phyloP scores from a whole-genome alignment of 2,329 filamentous ascomycete genomes.

The Ophidiomyces ophidiicola region DNA sequence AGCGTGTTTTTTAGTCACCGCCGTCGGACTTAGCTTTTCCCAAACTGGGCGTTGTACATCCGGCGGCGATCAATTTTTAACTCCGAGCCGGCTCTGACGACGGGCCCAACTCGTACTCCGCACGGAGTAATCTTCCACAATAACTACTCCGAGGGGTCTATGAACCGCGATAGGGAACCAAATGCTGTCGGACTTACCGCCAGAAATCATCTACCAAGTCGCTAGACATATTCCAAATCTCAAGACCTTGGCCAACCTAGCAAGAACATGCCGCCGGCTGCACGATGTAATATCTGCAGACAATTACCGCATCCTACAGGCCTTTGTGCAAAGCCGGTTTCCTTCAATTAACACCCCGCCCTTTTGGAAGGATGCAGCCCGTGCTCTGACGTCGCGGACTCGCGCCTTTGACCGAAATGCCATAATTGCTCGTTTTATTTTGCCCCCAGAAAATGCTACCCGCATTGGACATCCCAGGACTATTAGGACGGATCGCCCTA shows the following conservation, averaged over 20 bases:
- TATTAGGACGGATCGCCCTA: slow-evolving; percentile 38
- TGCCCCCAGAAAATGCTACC: slow-evolving; percentile 33
- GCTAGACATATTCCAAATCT: slow-evolving; percentile 35
- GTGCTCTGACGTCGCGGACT: slow-evolving; percentile 44
- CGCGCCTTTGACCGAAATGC: slow-evolving; percentile 47
- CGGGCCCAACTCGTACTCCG: no score
- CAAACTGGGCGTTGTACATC: no score
- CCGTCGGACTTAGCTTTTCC: no score
- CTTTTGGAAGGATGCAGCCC: slow-evolving; percentile 40
- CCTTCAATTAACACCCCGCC: slow-evolving; percentile 33
- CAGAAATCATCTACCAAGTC: slow-evolving; percentile 35
- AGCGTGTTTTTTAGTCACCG: no score
- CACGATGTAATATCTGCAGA: slow-evolving; percentile 36
- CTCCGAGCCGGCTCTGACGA: no score
- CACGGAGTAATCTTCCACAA: no score
- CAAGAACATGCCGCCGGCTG: slow-evolving; percentile 36
- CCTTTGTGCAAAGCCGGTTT: slow-evolving; percentile 39
- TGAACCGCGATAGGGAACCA: no score
- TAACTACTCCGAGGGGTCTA: no score
- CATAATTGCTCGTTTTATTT: slow-evolving; percentile 43
- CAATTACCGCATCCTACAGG: slow-evolving; percentile 37
- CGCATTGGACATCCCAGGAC: slow-evolving; percentile 25
- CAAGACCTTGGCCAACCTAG: slow-evolving; percentile 34
- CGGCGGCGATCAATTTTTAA: no score
- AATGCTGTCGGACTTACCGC: slow-evolving; percentile 29